Evolutionary conservation across 1,284 basidiomycete genomes (phyloP).

Genomic region (Marasmius tenuissimus): DNA sequence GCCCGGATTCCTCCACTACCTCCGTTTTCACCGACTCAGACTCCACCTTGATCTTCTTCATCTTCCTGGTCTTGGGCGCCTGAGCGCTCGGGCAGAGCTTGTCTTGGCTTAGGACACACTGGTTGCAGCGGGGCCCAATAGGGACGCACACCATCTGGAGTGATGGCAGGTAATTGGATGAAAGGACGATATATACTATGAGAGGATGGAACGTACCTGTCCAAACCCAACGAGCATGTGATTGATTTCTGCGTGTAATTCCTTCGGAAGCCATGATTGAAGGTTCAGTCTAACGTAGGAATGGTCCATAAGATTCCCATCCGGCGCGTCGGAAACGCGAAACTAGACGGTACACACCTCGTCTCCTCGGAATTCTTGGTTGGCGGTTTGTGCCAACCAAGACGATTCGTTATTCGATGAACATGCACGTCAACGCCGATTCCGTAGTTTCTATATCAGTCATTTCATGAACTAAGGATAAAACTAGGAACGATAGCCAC

Average conservation of each 20-base stretch:
- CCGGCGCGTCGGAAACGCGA: neutral
- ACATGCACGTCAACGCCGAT: slow-evolving; percentile 98
- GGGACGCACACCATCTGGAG: slow-evolving; percentile 80
- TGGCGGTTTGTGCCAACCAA: slow-evolving; percentile 86
- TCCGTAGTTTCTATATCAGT: slow-evolving; percentile 71
- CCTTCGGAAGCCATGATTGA: slow-evolving; percentile 87
- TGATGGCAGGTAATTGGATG: neutral
- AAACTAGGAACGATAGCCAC: neutral
- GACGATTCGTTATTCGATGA: slow-evolving; percentile 89
- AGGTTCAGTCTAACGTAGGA: slow-evolving; percentile 66
- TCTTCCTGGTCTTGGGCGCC: slow-evolving; percentile 18
- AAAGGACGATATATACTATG: neutral
- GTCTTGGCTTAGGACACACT: slow-evolving; percentile 60
- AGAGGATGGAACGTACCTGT: slow-evolving; percentile 53
- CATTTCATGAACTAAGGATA: neutral
- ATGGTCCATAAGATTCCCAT: neutral
- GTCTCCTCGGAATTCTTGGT: slow-evolving; percentile 91
- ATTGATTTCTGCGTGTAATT: slow-evolving; percentile 83
- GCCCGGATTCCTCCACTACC: neutral
- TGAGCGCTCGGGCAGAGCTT: slow-evolving; percentile 61
- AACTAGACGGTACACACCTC: slow-evolving; percentile 41
- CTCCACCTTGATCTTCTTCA: slow-evolving; percentile 15
- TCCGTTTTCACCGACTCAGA: neutral
- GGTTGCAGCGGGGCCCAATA: slow-evolving; percentile 78
- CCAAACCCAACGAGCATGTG: slow-evolving; percentile 91